Percentiles rank a stretch among this genome's conserved stretches.
Evolutionary conservation across 495 filamentous ascomycete species (phyloP).

Genomic region (Xylaria castorea): DNA sequence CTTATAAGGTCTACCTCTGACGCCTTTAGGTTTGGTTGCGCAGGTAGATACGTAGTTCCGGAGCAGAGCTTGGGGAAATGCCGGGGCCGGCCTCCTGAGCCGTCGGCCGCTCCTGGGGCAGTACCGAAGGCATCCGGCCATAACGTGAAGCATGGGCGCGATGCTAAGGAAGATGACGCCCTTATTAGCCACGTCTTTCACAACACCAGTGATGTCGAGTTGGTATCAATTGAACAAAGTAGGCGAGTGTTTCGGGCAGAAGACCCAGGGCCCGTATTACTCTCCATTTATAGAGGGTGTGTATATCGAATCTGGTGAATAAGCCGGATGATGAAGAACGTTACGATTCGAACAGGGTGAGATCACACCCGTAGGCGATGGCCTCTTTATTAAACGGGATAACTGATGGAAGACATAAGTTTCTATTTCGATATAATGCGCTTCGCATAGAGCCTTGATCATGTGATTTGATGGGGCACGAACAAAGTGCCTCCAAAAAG

Average conservation of each 20-base stretch:
- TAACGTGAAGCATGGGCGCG: slow-evolving; percentile 50
- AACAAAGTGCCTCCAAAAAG: neutral
- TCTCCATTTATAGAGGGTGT: neutral
- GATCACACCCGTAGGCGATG: no score
- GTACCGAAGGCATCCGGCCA: slow-evolving; percentile 51
- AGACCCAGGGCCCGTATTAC: no score
- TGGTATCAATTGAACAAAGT: neutral
- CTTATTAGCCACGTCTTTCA: slow-evolving; percentile 68
- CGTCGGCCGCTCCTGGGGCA: slow-evolving; percentile 52
- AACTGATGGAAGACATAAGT: neutral
- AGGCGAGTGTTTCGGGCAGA: neutral
- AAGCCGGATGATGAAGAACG: neutral
- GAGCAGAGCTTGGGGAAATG: neutral
- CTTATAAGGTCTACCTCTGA: neutral
- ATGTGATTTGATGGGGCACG: neutral
- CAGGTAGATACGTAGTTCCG: neutral
- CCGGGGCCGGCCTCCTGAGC: slow-evolving; percentile 45
- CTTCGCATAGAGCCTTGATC: no score
- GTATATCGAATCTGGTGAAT: neutral
- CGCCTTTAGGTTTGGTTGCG: neutral
- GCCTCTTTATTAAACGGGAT: neutral
- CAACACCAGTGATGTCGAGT: neutral
- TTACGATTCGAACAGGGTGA: neutral
- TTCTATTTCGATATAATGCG: neutral
- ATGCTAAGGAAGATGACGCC: slow-evolving; percentile 56